A percentile compares a stretch with the other conserved stretches of the same genome.
Conservation (phyloP, 2,329 filamentous ascomycete genomes). For the Furcasterigmium sp. region DNA sequence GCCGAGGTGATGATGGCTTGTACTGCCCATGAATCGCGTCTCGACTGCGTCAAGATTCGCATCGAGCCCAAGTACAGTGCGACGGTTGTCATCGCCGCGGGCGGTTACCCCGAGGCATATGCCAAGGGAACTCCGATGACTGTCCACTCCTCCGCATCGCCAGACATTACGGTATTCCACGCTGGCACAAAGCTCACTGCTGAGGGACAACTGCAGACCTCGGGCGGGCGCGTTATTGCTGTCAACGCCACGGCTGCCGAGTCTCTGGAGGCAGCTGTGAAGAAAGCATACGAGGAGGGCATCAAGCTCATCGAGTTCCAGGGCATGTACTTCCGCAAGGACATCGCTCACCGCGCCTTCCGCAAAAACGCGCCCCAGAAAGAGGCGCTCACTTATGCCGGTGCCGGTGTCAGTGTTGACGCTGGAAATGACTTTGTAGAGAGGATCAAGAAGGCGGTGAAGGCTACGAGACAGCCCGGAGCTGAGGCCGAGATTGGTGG, state of each 20-base stretch:
- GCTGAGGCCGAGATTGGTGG: conserved; percentile 93
- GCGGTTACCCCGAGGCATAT: conserved; percentile 78
- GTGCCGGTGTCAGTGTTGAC: conserved; percentile 90
- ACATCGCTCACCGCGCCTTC: conserved; percentile 76
- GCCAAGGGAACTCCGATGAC: conserved; percentile 60
- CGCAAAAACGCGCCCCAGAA: conserved; percentile 33
- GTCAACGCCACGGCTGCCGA: conserved; percentile 61
- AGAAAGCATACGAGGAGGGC: conserved; percentile 73
- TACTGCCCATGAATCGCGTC: conserved; percentile 51
- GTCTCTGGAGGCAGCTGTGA: conserved; percentile 70
- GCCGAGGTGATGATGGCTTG: conserved; percentile 81
- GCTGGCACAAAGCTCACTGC: conserved; percentile 65
- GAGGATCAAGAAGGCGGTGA: conserved; percentile 86
- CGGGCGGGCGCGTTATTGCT: conserved; percentile 81
- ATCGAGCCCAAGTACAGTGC: conserved; percentile 63
- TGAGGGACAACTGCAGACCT: conserved; percentile 57
- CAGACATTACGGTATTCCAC: conserved; percentile 70
- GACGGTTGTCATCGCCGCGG: conserved; percentile 80
- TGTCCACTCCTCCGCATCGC: conserved; percentile 27
- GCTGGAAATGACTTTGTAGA: conserved; percentile 90
- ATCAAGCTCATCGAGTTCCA: conserved; percentile 65
- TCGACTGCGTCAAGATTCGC: conserved; percentile 61
- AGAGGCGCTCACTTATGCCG: conserved; percentile 76
- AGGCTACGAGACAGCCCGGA: conserved; percentile 76
- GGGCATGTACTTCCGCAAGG: conserved; percentile 78